Evolutionary conservation across 2,329 filamentous ascomycete genomes (phyloP), one percentile per base, ranked within the genome.

Genomic region (Epichloe amarillans): DNA sequence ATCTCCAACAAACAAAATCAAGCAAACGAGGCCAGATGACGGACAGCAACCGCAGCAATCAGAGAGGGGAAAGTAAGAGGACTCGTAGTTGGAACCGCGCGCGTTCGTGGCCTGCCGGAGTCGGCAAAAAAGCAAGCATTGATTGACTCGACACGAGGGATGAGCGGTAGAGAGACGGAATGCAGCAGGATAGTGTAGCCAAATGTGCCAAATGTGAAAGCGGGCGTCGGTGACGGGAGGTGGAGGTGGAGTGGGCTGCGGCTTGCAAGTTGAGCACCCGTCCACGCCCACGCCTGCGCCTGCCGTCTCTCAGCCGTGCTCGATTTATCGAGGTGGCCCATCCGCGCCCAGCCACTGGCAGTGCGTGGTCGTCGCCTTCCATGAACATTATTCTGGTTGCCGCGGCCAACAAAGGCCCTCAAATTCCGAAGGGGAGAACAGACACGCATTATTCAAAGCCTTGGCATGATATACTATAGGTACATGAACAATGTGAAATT

Each of bases 1-100:
- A 60, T 58, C 46, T 50, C 58, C 53, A 46, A 44, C 45, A 44
- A 37, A 38, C 49, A 47, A 38, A 42, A 35, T 36, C 40, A 36
- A 39, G 37, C 41, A 48, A 47, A 44, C 51, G 42, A 15, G 17
- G 15, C 47, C 3, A 33, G 38, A 35, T 14, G 35, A 14, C 17
- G 19, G 21, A 30, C 11, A 21, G 15, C 47, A 44, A 35, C 26
- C 35, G 48, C 21, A 33, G 41, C 30, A n/a, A 33, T 17, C 41
- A 33, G 30, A 49, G 15, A 44, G 19, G 19, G 19, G 15, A 14
- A 17, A 19, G 40, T 23, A 35, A 46, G 10, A 46, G 15, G 37
- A 30, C 46, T 17, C 37, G 43, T 47, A 45, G 47, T 46, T 46
- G 23, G 14, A 14, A 35, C 33, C 23, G 48, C 36, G 35, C 26